Evolutionary conservation across 2,329 filamentous ascomycete species (phyloP), one percentile per base, ranked within the genome.

Genomic region (Ophiostoma quercus): DNA sequence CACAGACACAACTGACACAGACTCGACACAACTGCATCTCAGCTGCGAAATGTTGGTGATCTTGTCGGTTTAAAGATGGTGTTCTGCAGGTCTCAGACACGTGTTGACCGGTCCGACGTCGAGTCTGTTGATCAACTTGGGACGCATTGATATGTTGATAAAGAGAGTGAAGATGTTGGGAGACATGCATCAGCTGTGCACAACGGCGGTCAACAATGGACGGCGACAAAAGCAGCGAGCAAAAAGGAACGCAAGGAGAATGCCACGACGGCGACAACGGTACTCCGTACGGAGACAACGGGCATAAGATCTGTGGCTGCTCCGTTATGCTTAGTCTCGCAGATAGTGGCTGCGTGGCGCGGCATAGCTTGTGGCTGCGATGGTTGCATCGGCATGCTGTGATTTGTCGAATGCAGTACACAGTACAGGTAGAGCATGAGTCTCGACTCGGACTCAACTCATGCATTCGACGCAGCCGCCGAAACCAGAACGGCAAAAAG

Each of bases 61-160:
- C 43, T 47, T 47, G 43, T n/a, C 43, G 43, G 16, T 47, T 47
- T 47, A 7, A 19, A 16, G n/a, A 25, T 12, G 51, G 12, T 22
- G 51, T 11, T 16, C 22, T 57, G 51, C 51, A 57, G 51, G 51
- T 57, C 51, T 57, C 51, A 57, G 51, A 57, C 51, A 57, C 51
- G 51, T 57, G 51, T 57, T 25, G 51, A 14, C n/a, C 43, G 43
- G 43, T 16, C 19, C 19, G 16, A n/a, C 43, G 43, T n/a, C 16
- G 16, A 41, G 39, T 41, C 39, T 41, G 39, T 41, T 14, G 39
- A 14, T 14, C 1, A 39, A 2, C 25, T 41, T 41, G 39, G 2
- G 8, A 41, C 8, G 25, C 25, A 29, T 29, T 41, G 9, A 2
- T 14, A 41, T 41, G 39, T 14, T 41, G 39, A 2, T 47, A n/a